These are phyloP conservation scores for Colletotrichum melonis DNA, from an alignment of 2,329 filamentous ascomycete species.

Conservation along the genomic window DNA sequence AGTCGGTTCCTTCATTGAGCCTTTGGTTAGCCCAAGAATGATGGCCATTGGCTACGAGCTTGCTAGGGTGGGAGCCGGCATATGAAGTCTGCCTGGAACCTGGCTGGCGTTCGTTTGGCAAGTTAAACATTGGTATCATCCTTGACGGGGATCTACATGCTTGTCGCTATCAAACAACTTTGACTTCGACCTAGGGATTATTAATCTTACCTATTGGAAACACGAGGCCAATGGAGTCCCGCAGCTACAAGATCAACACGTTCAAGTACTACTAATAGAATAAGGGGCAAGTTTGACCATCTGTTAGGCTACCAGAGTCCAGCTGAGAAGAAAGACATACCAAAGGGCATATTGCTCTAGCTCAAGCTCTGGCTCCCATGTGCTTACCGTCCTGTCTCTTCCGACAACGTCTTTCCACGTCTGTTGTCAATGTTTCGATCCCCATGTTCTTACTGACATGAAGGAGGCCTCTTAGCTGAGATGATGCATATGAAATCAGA, in stretches of 20 bases:
- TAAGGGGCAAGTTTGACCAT: background rate
- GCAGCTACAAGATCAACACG: background rate
- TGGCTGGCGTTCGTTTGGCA: background rate
- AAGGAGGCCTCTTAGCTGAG: background rate
- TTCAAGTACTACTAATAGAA: background rate
- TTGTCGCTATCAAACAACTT: background rate
- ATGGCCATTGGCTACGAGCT: background rate
- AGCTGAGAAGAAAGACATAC: background rate
- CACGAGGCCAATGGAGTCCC: background rate
- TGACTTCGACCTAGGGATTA: background rate
- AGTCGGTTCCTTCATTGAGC: background rate
- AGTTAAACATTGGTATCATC: background rate
- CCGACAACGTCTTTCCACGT: background rate
- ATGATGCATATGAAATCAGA: background rate
- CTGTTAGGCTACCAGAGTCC: background rate
- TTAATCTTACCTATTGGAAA: background rate
- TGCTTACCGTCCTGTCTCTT: background rate
- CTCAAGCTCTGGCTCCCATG: background rate
- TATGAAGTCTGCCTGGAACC: background rate
- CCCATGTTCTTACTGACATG: background rate
- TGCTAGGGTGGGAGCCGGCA: background rate
- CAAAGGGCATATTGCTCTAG: background rate
- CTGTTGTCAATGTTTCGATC: background rate
- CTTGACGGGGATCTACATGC: background rate
- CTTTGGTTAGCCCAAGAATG: background rate